phyloP scores from a whole-genome alignment of 2,329 filamentous ascomycete species.

The Colletotrichum navitas region DNA sequence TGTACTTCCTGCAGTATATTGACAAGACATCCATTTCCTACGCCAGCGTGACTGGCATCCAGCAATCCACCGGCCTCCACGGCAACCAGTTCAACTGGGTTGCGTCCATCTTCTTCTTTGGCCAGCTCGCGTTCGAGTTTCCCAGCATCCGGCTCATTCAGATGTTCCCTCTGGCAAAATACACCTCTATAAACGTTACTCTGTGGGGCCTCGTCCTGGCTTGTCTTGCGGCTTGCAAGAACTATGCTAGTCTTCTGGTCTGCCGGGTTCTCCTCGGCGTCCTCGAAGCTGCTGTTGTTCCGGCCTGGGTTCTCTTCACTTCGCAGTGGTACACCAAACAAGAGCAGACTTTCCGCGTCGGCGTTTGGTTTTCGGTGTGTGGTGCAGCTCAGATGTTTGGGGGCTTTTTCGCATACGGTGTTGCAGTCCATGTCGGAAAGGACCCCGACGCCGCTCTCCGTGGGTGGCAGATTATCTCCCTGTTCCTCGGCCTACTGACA shows the following conservation, averaged over 20 bases:
- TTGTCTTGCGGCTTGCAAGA: conserved; percentile 72
- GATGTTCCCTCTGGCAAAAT: conserved; percentile 54
- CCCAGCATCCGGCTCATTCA: conserved; percentile 55
- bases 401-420: conserved; percentile 56
- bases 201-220: conserved; percentile 59
- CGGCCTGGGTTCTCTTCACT: conserved; percentile 76
- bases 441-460: conserved; percentile 59
- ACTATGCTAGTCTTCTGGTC: conserved; percentile 72
- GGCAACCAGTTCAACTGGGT: conserved; percentile 60
- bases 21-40: conserved; percentile 70
- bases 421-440: conserved; percentile 61
- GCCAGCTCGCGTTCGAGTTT: conserved; percentile 54
- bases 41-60: conserved; percentile 68
- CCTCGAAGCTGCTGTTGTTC: conserved; percentile 77
- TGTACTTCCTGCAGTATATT: conserved; percentile 72
- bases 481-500: conserved; percentile 66
- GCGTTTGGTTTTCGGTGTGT: conserved; percentile 76
- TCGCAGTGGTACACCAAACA: conserved; percentile 79
- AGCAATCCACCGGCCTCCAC: conserved; percentile 58
- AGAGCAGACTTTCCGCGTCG: conserved; percentile 73
- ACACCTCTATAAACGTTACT: conserved; percentile 52
- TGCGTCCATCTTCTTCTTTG: conserved; percentile 52
- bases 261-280: conserved; percentile 77
- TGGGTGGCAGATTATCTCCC: conserved; percentile 75
- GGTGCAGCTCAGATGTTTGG: conserved; percentile 56